Evolutionary conservation across 148 eudicot genomes (phyloP), one percentile per base, ranked within the genome.

Genomic region (Persicaria maculosa): DNA sequence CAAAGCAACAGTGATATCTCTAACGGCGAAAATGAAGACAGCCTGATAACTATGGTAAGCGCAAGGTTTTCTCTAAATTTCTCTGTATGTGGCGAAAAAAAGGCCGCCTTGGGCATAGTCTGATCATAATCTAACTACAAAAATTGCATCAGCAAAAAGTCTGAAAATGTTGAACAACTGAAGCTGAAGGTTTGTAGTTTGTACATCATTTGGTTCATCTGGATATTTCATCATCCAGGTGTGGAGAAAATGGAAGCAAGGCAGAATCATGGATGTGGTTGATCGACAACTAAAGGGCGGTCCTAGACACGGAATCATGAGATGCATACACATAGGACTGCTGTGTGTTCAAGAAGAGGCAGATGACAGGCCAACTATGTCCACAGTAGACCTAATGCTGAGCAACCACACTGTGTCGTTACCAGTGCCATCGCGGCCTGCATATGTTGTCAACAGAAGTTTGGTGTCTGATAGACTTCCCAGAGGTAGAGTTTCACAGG

Each of bases 261-360:
- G 75, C 0, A 76, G 44, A 55, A 54, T 71, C 1, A 15, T 78
- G 31, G 59, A 76, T 12, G 31, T 76, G 2, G 75, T 76, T 17
- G 86, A 83, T 61, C 55, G 67, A 43, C 47, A 16, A 9, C 43
- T 73, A 9, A 43, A 65, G 45, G 68, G 53, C 11, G 54, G 44
- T 73, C 73, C 72, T 1, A 76, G 68, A 19, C 69, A 44, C 6
- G 80, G 79, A 59, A 78, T 79, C 14, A n/a, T 57, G n/a, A 77
- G 82, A 77, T 84, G 82, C 81, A 79, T 81, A 57, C 83, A 83
- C 45, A 80, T 80, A 43, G 85, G 78, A 4, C 50, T 80, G 68
- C 45, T 85, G 40, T 85, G 85, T 11, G 84, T 83, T 9, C 85
- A 82, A 80, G 84, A 76, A 12, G 45, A 76, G 9, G 78, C 62